Base-by-base conservation (phyloP, 2,329 filamentous ascomycete genomes). In the Cercospora zeae-maydis region DNA sequence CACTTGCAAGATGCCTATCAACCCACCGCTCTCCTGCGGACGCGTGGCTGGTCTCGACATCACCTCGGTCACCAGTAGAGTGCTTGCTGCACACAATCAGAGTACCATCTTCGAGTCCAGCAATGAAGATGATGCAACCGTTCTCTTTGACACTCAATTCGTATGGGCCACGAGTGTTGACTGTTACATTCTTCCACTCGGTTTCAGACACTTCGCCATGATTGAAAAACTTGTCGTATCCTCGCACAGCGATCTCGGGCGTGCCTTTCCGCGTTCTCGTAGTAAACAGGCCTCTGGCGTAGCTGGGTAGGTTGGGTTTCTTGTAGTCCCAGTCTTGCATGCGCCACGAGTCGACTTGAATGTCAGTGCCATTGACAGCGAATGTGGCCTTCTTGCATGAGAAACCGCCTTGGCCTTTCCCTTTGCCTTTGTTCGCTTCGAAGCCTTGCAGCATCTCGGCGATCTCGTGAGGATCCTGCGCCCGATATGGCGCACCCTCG, bases 171-270 rank as follows among this genome's bases (percentile, higher is more conserved):
- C 86, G 80, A 0, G 95, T 98, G 61, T 89, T 83, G 30, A 78
- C 77, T 73, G 89, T 82, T 64, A 99, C 91, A 72, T 89, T 90
- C 14, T 81, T 76, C 95, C 95, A 99, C 71, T 88, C 84, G 3
- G 95, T 99, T 67, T 89, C 86, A 52, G 80, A 77, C 7, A 96
- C 89, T 78, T 99, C 95, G 56, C 86, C 85, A 42, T 91, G 84
- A 71, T 99, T 99, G 85, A 99, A 99, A 81, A 99, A 99, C 78
- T 99, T 99, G 82, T 99, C 93, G 78, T 99, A 99, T 57, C 95
- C 95, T 70, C 95, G 85, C 54, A 92, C 86, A 1, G 85, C 90
- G 69, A 99, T 97, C 76, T 96, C 91, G 11, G 85, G 80, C 8
- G 85, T 81, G 8, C 87, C 86, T 27, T 84, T 81, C 55, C 83